Evolutionary conservation across 768 basidiomycete genomes (phyloP).

Genomic region (Mycena albidolilacea): DNA sequence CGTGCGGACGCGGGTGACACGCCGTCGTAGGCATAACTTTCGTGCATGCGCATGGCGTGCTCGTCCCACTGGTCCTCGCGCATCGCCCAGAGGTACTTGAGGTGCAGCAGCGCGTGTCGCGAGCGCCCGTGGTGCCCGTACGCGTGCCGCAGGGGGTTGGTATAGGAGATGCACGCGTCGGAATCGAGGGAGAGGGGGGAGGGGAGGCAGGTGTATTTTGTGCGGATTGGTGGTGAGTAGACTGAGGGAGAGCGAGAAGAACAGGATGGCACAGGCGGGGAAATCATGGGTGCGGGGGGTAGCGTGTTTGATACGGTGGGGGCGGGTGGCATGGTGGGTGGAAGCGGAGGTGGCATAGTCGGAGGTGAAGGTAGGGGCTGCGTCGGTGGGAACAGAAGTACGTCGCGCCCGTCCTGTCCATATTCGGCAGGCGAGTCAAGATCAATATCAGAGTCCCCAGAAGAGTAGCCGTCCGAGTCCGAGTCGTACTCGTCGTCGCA

Average conservation of each 20-base stretch:
- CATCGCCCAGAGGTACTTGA: conserved; percentile 74
- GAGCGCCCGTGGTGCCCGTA: conserved; percentile 76
- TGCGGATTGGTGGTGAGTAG: conserved; percentile 42
- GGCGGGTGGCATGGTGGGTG: conserved; percentile 24
- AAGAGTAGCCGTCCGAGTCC: conserved; percentile 43
- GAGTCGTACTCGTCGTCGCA: conserved; percentile 44
- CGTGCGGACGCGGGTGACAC: conserved; percentile 43
- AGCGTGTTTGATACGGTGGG: conserved; percentile 5
- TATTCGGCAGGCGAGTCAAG: conserved; percentile 35
- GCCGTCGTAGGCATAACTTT: conserved; percentile 47
- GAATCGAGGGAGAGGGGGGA: conserved; percentile 53
- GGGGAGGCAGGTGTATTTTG: conserved; percentile 55
- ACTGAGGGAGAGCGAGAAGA: conserved; percentile 46
- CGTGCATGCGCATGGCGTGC: conserved; percentile 46
- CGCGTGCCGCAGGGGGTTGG: conserved; percentile 55
- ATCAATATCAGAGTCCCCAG: conserved; percentile 43
- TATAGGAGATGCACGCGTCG: conserved; percentile 44
- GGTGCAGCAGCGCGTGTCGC: conserved; percentile 68
- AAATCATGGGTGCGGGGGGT: background rate
- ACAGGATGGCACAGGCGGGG: conserved; percentile 43
- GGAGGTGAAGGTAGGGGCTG: conserved; percentile 5
- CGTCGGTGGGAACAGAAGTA: conserved; percentile 37
- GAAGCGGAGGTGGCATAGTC: conserved; percentile 31
- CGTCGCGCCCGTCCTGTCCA: conserved; percentile 19
- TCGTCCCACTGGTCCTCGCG: conserved; percentile 69